Evolutionary conservation across 1,139 yeast species (phyloP), one percentile per base, ranked within the genome.

Genomic region (Blastobotrys elegans): DNA sequence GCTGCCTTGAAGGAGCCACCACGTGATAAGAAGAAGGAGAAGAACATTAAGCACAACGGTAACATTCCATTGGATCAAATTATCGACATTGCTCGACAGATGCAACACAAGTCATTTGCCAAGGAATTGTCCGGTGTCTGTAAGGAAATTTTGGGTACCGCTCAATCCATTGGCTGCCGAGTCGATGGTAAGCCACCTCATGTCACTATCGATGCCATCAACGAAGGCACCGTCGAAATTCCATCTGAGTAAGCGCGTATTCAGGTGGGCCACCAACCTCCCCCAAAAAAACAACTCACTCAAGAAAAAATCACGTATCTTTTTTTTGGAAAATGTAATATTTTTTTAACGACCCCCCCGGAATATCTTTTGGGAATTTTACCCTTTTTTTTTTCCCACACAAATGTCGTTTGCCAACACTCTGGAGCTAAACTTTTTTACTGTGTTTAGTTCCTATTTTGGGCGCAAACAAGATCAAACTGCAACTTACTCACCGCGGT

Each of bases 11-110:
- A 92, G 84, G 99, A 92, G 81, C 90, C 99, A 68, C 96, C 96
- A 73, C 90, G 99, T 87, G 99, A 92, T 84, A 85, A 97, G 82
- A 92, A 92, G 95, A 92, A 92, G 95, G 98, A 92, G 74, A 92
- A 92, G 94, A 90, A 94, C 80, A 89, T 94, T 75, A 90, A 90
- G 83, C 99, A 92, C 88, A 84, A 84, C 73, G 99, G 99, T 79
- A 92, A 89, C 90, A 83, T 92, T 71, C 88, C 96, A 68, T 82
- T 92, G 70, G 96, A 90, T 68, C 97, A 92, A 79, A 86, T 92
- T 76, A 82, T 79, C 74, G 96, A 89, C 74, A 87, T 92, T 72
- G 98, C 98, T 68, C 92, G 97, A 79, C 84, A 83, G 73, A 92
- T 92, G 97, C 84, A 80, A 75, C 87, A 84, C 73, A 92, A 92